Conservation (phyloP, 1,139 yeast species). For the Sugiyamaella sp. region DNA sequence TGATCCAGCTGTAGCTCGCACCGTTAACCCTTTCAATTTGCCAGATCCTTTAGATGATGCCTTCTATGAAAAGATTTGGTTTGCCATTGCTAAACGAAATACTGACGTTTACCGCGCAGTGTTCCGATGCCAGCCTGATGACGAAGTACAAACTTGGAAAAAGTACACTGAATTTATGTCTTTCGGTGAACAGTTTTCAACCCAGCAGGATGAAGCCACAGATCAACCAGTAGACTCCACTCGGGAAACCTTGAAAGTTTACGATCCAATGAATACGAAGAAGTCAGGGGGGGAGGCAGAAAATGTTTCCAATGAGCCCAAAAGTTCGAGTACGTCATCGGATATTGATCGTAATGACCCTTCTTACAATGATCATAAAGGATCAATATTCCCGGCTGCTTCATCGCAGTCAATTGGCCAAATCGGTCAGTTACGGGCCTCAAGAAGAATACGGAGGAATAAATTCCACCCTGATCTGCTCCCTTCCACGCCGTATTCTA, state of each 20-base stretch:
- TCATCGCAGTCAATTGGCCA: conserved; percentile 14
- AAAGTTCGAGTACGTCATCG: conserved; percentile 11
- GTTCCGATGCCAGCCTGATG: conserved; percentile 95
- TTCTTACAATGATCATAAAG: not conserved
- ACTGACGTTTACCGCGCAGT: conserved; percentile 80
- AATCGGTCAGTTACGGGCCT: conserved; percentile 24
- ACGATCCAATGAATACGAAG: conserved; percentile 32
- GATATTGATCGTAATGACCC: conserved; percentile 4
- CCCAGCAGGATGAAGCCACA: conserved; percentile 38
- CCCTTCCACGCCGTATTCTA: conserved; percentile 57
- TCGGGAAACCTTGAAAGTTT: conserved; percentile 26
- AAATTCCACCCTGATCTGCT: not conserved
- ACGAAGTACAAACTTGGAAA: conserved; percentile 82
- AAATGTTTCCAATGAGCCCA: conserved; percentile 13
- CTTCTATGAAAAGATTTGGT: conserved; percentile 90
- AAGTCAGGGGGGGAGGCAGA: conserved; percentile 14
- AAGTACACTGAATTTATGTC: conserved; percentile 71
- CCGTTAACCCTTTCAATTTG: conserved; percentile 84
- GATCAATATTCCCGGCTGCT: conserved; percentile 11
- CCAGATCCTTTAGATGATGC: conserved; percentile 80
- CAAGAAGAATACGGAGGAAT: conserved; percentile 2
- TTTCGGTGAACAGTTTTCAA: conserved; percentile 42
- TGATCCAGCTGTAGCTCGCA: conserved; percentile 33
- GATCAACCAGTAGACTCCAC: conserved; percentile 26
- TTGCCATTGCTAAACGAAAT: conserved; percentile 78